Evolutionary conservation across 108 stramenopile genomes (phyloP), one percentile per base, ranked within the genome.

Genomic region (Cyclotella baltica): DNA sequence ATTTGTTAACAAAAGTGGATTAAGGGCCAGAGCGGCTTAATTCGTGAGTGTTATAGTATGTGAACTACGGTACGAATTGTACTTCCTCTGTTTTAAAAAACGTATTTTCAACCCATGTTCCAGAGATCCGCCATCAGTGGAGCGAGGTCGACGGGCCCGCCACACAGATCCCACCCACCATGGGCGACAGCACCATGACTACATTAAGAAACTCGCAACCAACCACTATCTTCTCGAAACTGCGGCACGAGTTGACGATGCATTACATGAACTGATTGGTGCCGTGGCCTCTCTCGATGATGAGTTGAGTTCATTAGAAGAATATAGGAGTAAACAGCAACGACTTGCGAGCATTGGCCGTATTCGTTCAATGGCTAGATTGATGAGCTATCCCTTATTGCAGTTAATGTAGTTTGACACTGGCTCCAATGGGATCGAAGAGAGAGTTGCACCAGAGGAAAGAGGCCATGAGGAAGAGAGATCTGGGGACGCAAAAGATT

Each of bases 151-250:
- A 18, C 46, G 46, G 46, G 15, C 11, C 15, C 46, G 46, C 18
- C 46, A 57, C n/a, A n/a, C n/a, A n/a, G n/a, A n/a, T n/a, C n/a
- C n/a, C 46, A 47, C 46, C 10, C 46, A 52, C 11, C 51, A 52
- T 52, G 19, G 51, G n/a, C 51, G 51, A 52, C 51, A 20, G 4
- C 51, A 19, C 11, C 11, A 52, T n/a, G 36, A 35, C 15, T 31
- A 62, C 31, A 33, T 35, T 37, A 31, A 62, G 10, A 62, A 68
- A 33, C n/a, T 68, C 0, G 29, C 50, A 34, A 52, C 67, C 9
- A 68, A 68, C 31, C 67, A 68, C 8, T 15, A 29, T 2, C 31
- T 68, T 0, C 67, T 68, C 30, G 67, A 68, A 11, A 68, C 67
- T n/a, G 31, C 67, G 23, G 50, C 67, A 29, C 47, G 67, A 27